phyloP scores from a whole-genome alignment of 129 eudicot species.

The Rutidosis leptorrhynchoides region DNA sequence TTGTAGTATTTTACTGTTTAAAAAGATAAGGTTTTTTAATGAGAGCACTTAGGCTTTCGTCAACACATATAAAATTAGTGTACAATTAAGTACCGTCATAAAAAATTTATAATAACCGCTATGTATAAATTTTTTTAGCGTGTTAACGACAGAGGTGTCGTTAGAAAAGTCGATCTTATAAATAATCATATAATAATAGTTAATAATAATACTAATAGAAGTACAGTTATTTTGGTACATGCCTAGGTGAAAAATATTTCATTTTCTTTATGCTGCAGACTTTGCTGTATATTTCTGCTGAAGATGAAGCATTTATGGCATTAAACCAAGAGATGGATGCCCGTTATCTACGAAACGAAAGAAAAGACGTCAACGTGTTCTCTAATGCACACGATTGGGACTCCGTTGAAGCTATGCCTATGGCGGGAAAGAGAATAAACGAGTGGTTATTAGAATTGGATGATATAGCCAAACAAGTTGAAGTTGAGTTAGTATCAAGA shows the following conservation, averaged over 20 bases:
- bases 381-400: constrained; percentile 38
- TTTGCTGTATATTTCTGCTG: constrained; percentile 75
- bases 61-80: too few relatives aligned
- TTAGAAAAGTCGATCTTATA: too few relatives aligned
- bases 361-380: constrained; percentile 31
- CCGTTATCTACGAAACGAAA: constrained; percentile 47
- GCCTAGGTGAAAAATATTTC: not conserved
- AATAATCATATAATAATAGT: too few relatives aligned
- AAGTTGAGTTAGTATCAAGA: constrained; percentile 62
- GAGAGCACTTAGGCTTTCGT: too few relatives aligned
- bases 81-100: too few relatives aligned
- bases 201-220: not conserved
- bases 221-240: not conserved
- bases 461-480: constrained; percentile 68
- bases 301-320: constrained; percentile 82
- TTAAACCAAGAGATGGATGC: constrained; percentile 66
- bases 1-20: not conserved
- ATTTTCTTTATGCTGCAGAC: constrained; percentile 41
- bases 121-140: too few relatives aligned
- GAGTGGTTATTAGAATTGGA: constrained; percentile 77
- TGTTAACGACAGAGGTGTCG: too few relatives aligned
- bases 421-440: constrained; percentile 61
- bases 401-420: constrained; percentile 55
- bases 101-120: too few relatives aligned
- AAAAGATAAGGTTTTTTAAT: too few relatives aligned